These are phyloP conservation scores for Cupressus sempervirens DNA, from an alignment of 75 land plant species.

Conservation along the genomic window DNA sequence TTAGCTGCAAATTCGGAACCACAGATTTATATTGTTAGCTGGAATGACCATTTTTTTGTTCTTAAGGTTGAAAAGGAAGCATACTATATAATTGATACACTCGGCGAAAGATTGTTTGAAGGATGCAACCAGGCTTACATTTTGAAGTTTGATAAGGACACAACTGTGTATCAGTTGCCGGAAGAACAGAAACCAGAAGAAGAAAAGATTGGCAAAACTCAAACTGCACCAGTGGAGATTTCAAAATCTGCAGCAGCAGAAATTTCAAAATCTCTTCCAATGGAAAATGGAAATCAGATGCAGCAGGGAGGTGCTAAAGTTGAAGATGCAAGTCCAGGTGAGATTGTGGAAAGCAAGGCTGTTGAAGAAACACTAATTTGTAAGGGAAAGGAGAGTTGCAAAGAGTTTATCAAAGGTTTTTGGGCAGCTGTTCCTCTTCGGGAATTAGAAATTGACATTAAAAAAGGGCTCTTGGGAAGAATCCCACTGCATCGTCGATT, in stretches of 20 bases:
- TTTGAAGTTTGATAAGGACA: conserved; percentile 71
- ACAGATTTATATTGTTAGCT: conserved; percentile 82
- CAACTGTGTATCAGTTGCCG: conserved; percentile 42
- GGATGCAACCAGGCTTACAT: conserved; percentile 90
- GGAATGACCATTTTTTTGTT: conserved; percentile 97
- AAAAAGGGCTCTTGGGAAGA: conserved; percentile 59
- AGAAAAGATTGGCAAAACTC: conserved; percentile 4
- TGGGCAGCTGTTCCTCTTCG: conserved; percentile 80
- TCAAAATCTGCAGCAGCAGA: conserved; percentile 11
- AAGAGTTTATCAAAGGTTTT: conserved; percentile 79
- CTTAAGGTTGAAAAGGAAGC: conserved; percentile 75
- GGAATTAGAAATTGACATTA: conserved; percentile 74
- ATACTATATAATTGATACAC: conserved; percentile 84
- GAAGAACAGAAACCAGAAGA: conserved; percentile 6
- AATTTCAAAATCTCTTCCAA: background rate
- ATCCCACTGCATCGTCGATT: conserved; percentile 70
- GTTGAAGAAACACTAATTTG: conserved; percentile 25
- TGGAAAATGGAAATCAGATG: background rate
- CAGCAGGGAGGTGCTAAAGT: background rate
- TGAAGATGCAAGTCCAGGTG: background rate
- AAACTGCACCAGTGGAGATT: conserved; percentile 9
- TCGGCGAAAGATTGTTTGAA: conserved; percentile 90
- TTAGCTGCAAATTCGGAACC: conserved; percentile 18
- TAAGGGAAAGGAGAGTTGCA: conserved; percentile 58
- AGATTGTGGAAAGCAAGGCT: conserved; percentile 11